Evolutionary conservation across 108 stramenopile genomes (phyloP).

Genomic region (Aurantiochytrium sp.): DNA sequence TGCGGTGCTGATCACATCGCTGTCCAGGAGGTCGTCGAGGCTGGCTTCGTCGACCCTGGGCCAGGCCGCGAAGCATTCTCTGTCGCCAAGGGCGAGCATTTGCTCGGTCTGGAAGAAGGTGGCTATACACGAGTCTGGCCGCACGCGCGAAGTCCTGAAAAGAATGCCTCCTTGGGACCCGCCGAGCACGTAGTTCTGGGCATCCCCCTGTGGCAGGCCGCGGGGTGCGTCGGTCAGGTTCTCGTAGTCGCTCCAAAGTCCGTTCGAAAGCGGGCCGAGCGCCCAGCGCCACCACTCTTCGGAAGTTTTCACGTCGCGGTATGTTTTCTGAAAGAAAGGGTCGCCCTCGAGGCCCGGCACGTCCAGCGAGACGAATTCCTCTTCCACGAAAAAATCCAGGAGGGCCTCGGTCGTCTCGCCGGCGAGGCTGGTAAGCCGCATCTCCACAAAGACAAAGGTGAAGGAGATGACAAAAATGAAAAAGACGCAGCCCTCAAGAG

Average conservation of each 20-base stretch:
- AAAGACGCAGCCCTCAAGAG: neutral
- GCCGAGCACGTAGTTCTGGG: neutral
- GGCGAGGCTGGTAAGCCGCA: neutral
- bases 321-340: neutral
- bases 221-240: neutral
- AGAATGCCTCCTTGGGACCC: neutral
- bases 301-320: neutral
- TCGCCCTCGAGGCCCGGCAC: neutral
- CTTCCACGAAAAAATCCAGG: constrained; percentile 6
- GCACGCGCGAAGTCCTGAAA: neutral
- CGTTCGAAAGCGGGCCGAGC: neutral
- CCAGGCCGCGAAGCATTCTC: neutral
- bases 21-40: neutral
- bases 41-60: neutral
- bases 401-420: neutral
- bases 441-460: neutral
- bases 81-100: neutral
- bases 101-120: neutral
- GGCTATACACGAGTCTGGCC: neutral
- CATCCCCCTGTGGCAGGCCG: neutral
- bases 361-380: neutral
- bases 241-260: neutral
- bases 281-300: constrained; percentile 32
- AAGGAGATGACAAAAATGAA: neutral
- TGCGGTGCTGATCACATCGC: neutral